phyloP scores from a whole-genome alignment of 768 basidiomycete genomes.

The Galerina marginata region DNA sequence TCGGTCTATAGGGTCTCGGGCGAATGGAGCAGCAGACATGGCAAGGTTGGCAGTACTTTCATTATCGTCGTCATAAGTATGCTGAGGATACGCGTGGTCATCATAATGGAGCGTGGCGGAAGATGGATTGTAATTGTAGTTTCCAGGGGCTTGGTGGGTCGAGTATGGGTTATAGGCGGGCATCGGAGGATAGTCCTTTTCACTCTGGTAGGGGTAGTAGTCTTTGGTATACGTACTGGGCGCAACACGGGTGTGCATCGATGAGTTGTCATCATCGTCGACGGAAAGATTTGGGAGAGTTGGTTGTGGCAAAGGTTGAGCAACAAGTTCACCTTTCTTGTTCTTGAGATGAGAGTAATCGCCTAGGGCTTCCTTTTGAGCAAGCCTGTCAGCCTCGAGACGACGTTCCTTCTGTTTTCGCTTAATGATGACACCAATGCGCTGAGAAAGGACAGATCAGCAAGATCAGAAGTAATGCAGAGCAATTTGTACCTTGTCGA shows the following conservation, averaged over 20 bases:
- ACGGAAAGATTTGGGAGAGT: slow-evolving; percentile 93
- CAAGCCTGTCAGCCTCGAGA: slow-evolving; percentile 78
- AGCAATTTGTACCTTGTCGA: slow-evolving; percentile 80
- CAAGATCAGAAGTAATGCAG: not conserved
- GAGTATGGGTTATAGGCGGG: slow-evolving; percentile 78
- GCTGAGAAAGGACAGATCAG: slow-evolving; percentile 46
- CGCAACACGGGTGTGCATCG: slow-evolving; percentile 59
- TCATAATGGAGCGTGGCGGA: slow-evolving; percentile 59
- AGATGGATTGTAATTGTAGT: slow-evolving; percentile 66
- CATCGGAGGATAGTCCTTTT: slow-evolving; percentile 73
- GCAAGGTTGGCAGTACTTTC: slow-evolving; percentile 68
- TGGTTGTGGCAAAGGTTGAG: slow-evolving; percentile 87
- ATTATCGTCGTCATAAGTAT: slow-evolving; percentile 71
- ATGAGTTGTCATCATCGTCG: slow-evolving; percentile 72
- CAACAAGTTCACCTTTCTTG: slow-evolving; percentile 85
- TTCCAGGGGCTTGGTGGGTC: slow-evolving; percentile 53
- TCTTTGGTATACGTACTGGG: slow-evolving; percentile 60
- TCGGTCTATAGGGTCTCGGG: slow-evolving; percentile 46
- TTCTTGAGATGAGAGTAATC: slow-evolving; percentile 92
- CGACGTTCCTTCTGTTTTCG: slow-evolving; percentile 87
- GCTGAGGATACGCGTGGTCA: slow-evolving; percentile 46
- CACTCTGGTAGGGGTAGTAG: slow-evolving; percentile 60
- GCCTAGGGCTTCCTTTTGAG: slow-evolving; percentile 90
- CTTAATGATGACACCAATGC: slow-evolving; percentile 92
- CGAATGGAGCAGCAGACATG: slow-evolving; percentile 61